A percentile compares a stretch with the other conserved stretches of the same genome.
phyloP scores from a whole-genome alignment of 2,329 filamentous ascomycete species.

The Fusarium pseudonygamai region DNA sequence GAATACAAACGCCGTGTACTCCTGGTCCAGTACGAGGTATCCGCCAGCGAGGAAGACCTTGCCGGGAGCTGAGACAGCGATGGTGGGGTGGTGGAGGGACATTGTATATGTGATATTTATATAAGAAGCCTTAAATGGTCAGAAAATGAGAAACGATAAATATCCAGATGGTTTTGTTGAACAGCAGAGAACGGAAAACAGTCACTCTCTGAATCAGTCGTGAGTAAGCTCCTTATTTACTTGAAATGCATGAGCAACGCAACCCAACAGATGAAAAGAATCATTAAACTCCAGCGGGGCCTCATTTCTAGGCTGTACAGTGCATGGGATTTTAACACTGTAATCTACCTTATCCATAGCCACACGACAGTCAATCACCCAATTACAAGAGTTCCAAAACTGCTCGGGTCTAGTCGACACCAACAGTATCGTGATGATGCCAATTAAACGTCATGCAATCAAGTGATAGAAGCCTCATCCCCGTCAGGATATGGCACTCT shows the following conservation, averaged over 20 bases:
- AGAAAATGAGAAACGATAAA: background rate
- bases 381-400: constrained; percentile 7
- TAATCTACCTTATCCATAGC: constrained; percentile 2
- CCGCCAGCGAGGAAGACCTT: constrained; percentile 96
- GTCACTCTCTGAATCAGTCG: background rate
- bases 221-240: constrained; percentile 33
- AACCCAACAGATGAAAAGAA: constrained; percentile 20
- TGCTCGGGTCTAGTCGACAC: background rate
- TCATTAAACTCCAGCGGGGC: constrained; percentile 36
- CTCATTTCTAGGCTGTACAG: constrained; percentile 35
- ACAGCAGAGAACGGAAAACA: background rate
- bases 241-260: constrained; percentile 13
- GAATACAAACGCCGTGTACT: constrained; percentile 80
- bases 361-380: background rate
- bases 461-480: background rate
- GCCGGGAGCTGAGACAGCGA: constrained; percentile 87
- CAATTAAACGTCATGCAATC: constrained; percentile 9
- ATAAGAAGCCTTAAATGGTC: background rate
- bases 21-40: constrained; percentile 90
- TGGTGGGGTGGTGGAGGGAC: constrained; percentile 48
- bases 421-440: constrained; percentile 22
- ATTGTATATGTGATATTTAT: constrained; percentile 9
- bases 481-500: background rate
- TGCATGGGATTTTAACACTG: constrained; percentile 26
- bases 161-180: no score